phyloP scores from a whole-genome alignment of 768 basidiomycete genomes.

The Kwoniella bestiolae region DNA sequence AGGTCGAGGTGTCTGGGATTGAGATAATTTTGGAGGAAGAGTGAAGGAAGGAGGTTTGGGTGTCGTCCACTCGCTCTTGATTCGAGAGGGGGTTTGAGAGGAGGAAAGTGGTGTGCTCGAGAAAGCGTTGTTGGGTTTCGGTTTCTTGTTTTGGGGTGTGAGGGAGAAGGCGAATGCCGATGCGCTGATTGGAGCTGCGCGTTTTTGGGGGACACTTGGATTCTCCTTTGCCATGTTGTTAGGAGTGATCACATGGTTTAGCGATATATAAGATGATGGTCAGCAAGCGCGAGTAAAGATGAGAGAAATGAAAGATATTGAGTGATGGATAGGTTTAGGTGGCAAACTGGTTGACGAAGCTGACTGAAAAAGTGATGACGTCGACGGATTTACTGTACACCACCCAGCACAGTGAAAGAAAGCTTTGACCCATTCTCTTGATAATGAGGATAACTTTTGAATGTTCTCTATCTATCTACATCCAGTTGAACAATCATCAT shows the following conservation, averaged over 20 bases:
- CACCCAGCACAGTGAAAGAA: not conserved
- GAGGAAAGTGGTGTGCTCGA: slow-evolving; percentile 4
- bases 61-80: not conserved
- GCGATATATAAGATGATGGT: not conserved
- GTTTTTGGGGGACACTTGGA: slow-evolving; percentile 8
- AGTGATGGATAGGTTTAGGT: not conserved
- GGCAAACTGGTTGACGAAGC: slow-evolving; percentile 15
- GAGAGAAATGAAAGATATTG: too few species aligned
- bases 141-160: slow-evolving; percentile 27
- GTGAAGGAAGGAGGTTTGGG: not conserved
- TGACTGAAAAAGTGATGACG: slow-evolving; percentile 14
- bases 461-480: too few species aligned
- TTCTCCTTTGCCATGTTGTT: not conserved
- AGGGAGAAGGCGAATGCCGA: slow-evolving; percentile 39
- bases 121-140: not conserved
- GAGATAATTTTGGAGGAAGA: too few species aligned
- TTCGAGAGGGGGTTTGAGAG: not conserved
- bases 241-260: not conserved
- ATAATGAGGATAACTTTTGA: too few species aligned
- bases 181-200: slow-evolving; percentile 24
- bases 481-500: too few species aligned
- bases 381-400: not conserved
- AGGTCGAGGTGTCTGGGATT: not conserved
- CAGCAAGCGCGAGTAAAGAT: too few species aligned
- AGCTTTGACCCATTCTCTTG: not conserved